phyloP scores from a whole-genome alignment of 257 asterid species.

The Petunia axillaris region DNA sequence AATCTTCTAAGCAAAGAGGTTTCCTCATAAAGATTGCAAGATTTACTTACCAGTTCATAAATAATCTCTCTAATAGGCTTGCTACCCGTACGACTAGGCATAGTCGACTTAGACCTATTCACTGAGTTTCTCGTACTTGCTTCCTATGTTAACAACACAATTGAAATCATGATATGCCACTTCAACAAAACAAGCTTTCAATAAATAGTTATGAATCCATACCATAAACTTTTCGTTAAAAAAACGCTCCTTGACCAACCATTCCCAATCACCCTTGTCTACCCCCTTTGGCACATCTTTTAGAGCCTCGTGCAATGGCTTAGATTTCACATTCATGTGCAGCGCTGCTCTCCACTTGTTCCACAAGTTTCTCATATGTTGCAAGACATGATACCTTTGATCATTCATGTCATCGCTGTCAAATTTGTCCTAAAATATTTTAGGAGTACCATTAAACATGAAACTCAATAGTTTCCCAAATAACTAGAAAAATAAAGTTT shows the following conservation, averaged over 20 bases:
- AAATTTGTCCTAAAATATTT: not conserved
- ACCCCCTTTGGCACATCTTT: not conserved
- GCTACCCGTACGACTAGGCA: not conserved
- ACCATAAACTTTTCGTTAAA: not conserved
- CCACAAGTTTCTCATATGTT: not conserved
- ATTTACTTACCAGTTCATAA: not conserved
- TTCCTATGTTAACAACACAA: not conserved
- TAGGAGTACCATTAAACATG: no score
- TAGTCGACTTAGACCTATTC: not conserved
- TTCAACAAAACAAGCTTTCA: not conserved
- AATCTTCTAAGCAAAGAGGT: not conserved
- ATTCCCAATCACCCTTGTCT: not conserved
- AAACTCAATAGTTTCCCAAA: no score
- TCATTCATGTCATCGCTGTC: not conserved
- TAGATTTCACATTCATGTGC: not conserved
- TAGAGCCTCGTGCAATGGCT: not conserved
- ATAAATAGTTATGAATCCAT: not conserved
- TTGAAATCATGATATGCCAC: not conserved
- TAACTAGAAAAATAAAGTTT: no score
- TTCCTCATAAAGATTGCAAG: not conserved
- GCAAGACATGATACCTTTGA: not conserved
- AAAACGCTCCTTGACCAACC: not conserved
- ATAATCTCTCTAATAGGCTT: not conserved
- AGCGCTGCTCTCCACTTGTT: not conserved
- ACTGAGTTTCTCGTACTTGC: not conserved